Evolutionary conservation across 345 rosid species (phyloP), one percentile per base, ranked within the genome.

Genomic region (Ceriops zippeliana): DNA sequence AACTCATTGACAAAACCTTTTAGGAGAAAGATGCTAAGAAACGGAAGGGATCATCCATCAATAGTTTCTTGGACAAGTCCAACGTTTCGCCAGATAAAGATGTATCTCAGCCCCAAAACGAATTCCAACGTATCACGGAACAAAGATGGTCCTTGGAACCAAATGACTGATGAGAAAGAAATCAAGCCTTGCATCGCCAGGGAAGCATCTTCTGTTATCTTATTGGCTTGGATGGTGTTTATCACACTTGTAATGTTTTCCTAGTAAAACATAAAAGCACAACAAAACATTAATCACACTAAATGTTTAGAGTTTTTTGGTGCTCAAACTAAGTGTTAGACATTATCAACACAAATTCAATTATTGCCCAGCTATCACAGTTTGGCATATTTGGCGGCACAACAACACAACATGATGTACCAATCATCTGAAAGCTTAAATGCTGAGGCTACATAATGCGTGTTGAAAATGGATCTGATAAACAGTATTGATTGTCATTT

Each of bases 211-310:
- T 96, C 96, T 1, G 89, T 79, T 62, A 80, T 71, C 92, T 96
- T 90, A 85, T 86, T 92, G 1, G 97, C 88, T 76, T 90, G 91
- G 65, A 92, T 85, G 76, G 99, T 89, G 77, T 66, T 84, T 71
- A 96, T 89, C 66, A 90, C 84, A 69, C 74, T 86, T 16, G 81
- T 72, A 78, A 96, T 76, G 75, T 92, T 89, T 21, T 80, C 90
- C 99, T 92, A 2, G 81, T 65, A 73, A 71, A 71, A 77, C 32
- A 53, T 32, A 21, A 13, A 53, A 31, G 30, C 57, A 46, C 26
- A 26, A 11, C 21, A 62, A 68, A 37, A 1, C 7, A 26, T 21
- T n/a, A 24, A n/a, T 57, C 27, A 1, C 17, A 26, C 30, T 24
- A 22, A 54, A 54, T 54, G 5, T 54, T 9, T n/a, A 53, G 21